These are phyloP conservation scores for Paspalum notatum DNA, from an alignment of 176 grass and related monocot genomes.

Conservation along the genomic window DNA sequence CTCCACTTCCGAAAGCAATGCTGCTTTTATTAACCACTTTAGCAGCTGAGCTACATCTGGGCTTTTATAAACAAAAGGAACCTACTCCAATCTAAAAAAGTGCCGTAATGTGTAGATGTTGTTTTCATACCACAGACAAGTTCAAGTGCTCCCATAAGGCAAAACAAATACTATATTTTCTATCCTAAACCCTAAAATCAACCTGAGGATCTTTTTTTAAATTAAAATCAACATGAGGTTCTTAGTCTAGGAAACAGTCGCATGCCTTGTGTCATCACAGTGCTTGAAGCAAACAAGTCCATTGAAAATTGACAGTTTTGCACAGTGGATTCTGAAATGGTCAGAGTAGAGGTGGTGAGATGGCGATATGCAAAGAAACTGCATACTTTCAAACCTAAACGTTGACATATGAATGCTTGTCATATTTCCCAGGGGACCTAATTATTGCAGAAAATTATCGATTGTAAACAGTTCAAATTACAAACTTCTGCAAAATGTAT, in stretches of 20 bases:
- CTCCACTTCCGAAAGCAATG: neutral
- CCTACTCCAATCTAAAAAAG: neutral
- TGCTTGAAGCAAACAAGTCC: slow-evolving; percentile 21
- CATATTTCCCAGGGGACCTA: neutral
- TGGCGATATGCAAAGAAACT: neutral
- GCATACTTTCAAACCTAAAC: neutral
- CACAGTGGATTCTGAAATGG: slow-evolving; percentile 7
- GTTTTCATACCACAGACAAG: neutral
- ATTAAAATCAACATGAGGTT: too few species aligned
- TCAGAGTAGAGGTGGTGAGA: slow-evolving; percentile 9
- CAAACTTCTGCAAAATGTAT: neutral
- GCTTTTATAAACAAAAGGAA: slow-evolving; percentile 4
- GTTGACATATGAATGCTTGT: neutral
- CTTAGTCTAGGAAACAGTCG: slow-evolving; percentile 28
- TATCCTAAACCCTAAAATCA: slow-evolving; percentile 32
- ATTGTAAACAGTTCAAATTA: neutral
- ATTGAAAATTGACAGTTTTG: neutral
- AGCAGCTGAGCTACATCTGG: neutral
- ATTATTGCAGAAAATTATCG: too few species aligned
- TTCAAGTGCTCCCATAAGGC: neutral
- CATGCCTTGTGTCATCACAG: slow-evolving; percentile 17
- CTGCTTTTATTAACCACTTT: neutral
- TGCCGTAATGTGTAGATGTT: neutral
- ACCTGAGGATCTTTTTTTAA: slow-evolving; percentile 7
- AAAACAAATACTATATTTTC: neutral